Evolutionary conservation across 2,329 filamentous ascomycete genomes (phyloP).

Genomic region (Zopfia rhizophila): DNA sequence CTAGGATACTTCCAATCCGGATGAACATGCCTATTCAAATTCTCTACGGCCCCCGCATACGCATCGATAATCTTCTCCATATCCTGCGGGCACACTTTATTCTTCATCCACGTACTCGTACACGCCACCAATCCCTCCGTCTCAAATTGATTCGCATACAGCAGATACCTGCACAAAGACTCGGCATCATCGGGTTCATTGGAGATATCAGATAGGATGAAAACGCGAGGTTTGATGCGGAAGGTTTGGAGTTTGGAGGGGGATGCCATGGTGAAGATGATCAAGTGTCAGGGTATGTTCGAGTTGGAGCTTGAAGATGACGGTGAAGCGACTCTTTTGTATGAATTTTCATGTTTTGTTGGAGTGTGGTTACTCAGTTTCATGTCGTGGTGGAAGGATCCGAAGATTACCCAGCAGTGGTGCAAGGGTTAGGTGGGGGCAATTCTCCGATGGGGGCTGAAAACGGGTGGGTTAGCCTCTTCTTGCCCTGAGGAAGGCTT

Average conservation of each 20-base stretch:
- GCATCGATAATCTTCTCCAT: constrained; percentile 50
- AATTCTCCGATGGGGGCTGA: no score
- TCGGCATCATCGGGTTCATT: constrained; percentile 54
- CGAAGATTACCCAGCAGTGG: no score
- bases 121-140: constrained; percentile 53
- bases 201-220: constrained; percentile 53
- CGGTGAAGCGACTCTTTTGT: no score
- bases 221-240: constrained; percentile 50
- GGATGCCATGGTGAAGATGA: constrained; percentile 37
- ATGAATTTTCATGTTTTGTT: no score
- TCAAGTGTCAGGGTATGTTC: no score
- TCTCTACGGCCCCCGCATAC: constrained; percentile 51
- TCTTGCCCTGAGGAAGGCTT: no score
- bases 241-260: constrained; percentile 38
- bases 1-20: constrained; percentile 43
- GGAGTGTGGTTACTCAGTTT: no score
- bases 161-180: constrained; percentile 49
- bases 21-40: constrained; percentile 61
- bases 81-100: constrained; percentile 44
- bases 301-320: not conserved
- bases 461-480: no score
- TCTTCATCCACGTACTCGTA: constrained; percentile 54
- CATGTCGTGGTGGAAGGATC: no score
- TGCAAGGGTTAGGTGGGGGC: no score
- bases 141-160: constrained; percentile 52